These are phyloP conservation scores for Tetraselmis striata DNA, from an alignment of 139 green algal species.

Conservation along the genomic window DNA sequence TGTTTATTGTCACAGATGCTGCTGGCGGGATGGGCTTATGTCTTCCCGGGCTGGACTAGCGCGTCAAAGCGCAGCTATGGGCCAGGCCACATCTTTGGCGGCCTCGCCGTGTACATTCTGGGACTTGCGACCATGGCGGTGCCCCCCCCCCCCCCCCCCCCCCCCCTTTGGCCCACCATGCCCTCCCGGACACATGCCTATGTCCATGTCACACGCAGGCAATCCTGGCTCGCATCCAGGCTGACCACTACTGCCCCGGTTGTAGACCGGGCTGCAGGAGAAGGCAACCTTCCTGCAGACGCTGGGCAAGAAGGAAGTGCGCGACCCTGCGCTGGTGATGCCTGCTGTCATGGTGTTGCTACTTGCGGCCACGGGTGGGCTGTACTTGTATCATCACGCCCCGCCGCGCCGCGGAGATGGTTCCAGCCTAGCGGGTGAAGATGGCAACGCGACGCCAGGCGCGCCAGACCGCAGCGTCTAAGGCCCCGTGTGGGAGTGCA, in stretches of 20 bases:
- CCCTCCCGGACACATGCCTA: no score
- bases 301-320: constrained; percentile 23
- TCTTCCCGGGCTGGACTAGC: constrained; percentile 27
- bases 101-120: constrained; percentile 13
- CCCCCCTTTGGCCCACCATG: no score
- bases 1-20: no score
- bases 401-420: background rate
- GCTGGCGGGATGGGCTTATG: constrained; percentile 17
- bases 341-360: background rate
- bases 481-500: no score
- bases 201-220: no score
- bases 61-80: constrained; percentile 8
- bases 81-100: constrained; percentile 35
- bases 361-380: background rate
- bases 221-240: no score
- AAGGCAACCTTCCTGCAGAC: constrained; percentile 52
- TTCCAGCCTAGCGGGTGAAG: background rate
- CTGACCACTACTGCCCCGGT: no score
- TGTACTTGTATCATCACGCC: background rate
- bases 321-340: background rate
- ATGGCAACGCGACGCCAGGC: background rate
- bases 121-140: constrained; percentile 37
- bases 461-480: background rate
- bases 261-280: constrained; percentile 46
- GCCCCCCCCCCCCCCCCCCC: constrained; percentile 22